Percentiles rank a stretch among this genome's conserved stretches.
Evolutionary conservation across 1,284 basidiomycete species (phyloP).

Genomic region (Malassezia arunalokei): DNA sequence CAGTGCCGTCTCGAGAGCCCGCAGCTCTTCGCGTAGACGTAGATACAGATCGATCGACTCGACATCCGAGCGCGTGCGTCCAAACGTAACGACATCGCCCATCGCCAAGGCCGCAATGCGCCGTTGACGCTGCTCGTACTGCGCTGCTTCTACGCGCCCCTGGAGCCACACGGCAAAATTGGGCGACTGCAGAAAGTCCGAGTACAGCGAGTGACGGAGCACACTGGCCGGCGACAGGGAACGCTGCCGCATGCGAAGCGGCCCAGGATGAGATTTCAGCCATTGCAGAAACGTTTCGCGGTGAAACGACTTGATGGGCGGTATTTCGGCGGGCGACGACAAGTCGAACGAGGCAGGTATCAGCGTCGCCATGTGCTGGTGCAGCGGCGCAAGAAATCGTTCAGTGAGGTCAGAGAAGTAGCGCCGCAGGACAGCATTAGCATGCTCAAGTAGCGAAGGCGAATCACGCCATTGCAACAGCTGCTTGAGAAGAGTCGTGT

Average conservation of each 20-base stretch:
- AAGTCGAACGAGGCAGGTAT: constrained; percentile 24
- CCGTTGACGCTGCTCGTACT: constrained; percentile 34
- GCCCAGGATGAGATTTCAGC: constrained; percentile 60
- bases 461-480: constrained; percentile 48
- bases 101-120: constrained; percentile 26
- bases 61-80: constrained; percentile 23
- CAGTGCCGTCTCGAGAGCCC: constrained; percentile 23
- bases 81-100: constrained; percentile 33
- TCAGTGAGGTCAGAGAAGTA: constrained; percentile 82
- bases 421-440: constrained; percentile 56
- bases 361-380: constrained; percentile 74
- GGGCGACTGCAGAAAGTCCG: constrained; percentile 36
- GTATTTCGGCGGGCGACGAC: constrained; percentile 24
- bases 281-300: constrained; percentile 65
- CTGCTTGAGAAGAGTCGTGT: constrained; percentile 58
- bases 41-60: constrained; percentile 35
- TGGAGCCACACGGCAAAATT: constrained; percentile 43
- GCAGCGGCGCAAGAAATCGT: constrained; percentile 75
- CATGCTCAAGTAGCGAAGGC: constrained; percentile 8
- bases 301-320: constrained; percentile 58
- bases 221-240: constrained; percentile 33
- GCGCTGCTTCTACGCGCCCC: constrained; percentile 23
- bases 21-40: constrained; percentile 30
- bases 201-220: constrained; percentile 30
- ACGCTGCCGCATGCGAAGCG: constrained; percentile 33